phyloP scores from a whole-genome alignment of 2,329 filamentous ascomycete genomes.

The Colletotrichum ledebouriae region DNA sequence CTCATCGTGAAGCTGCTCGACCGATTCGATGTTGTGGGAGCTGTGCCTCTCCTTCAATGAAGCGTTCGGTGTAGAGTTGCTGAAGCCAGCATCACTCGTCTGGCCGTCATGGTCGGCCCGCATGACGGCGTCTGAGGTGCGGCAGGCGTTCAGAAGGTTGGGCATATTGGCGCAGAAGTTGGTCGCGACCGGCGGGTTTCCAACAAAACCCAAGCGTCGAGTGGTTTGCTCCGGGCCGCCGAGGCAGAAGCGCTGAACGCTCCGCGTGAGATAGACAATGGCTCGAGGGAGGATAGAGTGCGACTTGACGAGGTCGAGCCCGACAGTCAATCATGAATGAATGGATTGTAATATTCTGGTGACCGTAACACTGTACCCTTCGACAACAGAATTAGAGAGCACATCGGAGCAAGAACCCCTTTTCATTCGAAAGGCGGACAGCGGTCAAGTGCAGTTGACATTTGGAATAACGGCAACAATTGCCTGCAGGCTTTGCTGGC shows the following conservation, averaged over 20 bases:
- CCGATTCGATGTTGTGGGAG: not conserved
- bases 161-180: not conserved
- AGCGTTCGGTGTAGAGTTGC: not conserved
- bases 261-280: too few relatives aligned
- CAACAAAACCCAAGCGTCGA: too few relatives aligned
- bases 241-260: too few relatives aligned
- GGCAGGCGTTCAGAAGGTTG: not conserved
- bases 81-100: not conserved
- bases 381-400: not conserved
- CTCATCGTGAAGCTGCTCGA: not conserved
- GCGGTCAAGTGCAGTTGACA: constrained; percentile 8
- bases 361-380: constrained; percentile 3
- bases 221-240: too few relatives aligned
- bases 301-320: too few relatives aligned
- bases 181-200: too few relatives aligned
- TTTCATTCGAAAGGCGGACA: constrained; percentile 3
- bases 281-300: too few relatives aligned
- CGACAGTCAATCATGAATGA: not conserved
- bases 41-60: constrained; percentile 6
- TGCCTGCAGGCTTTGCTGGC: constrained; percentile 4
- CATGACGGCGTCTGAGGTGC: too few relatives aligned
- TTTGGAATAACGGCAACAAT: not conserved
- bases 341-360: not conserved
- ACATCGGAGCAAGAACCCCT: constrained; percentile 2
- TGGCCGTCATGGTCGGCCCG: not conserved